Evolutionary conservation across 306 rosid species (phyloP).

Genomic region (Inga leiocalycina): DNA sequence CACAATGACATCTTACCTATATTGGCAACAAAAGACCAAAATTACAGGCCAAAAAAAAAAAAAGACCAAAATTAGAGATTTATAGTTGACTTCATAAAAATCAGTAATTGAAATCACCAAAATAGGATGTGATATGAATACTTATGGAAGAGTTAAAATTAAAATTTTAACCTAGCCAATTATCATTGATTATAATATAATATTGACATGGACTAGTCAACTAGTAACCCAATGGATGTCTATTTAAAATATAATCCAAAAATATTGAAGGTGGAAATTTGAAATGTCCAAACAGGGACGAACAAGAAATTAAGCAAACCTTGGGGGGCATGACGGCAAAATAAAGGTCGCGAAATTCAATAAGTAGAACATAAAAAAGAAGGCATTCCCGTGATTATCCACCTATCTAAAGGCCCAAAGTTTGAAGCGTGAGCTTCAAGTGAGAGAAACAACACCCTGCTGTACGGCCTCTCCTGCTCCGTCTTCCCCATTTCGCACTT

Average conservation of each 20-base stretch:
- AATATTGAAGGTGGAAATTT: not conserved
- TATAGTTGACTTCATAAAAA: not conserved
- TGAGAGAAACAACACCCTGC: constrained; percentile 56
- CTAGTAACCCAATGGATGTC: not conserved
- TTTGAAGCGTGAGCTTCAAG: constrained; percentile 73
- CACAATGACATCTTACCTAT: not conserved
- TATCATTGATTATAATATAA: not conserved
- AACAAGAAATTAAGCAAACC: not conserved
- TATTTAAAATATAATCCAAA: not conserved
- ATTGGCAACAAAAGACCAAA: not conserved
- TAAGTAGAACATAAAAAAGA: constrained; percentile 13
- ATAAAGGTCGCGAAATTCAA: constrained; percentile 38
- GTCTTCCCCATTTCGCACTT: constrained; percentile 57
- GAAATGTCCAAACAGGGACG: not conserved
- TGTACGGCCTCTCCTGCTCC: constrained; percentile 37
- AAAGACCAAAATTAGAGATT: not conserved
- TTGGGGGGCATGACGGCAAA: constrained; percentile 36
- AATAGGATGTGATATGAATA: not conserved
- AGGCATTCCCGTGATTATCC: constrained; percentile 67
- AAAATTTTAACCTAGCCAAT: not conserved
- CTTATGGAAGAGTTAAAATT: not conserved
- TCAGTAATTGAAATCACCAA: not conserved
- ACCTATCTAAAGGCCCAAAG: constrained; percentile 39
- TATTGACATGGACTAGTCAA: not conserved
- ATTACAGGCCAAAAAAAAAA: not conserved